Evolutionary conservation across 2,329 filamentous ascomycete species (phyloP).

Genomic region (Fusarium buharicum): DNA sequence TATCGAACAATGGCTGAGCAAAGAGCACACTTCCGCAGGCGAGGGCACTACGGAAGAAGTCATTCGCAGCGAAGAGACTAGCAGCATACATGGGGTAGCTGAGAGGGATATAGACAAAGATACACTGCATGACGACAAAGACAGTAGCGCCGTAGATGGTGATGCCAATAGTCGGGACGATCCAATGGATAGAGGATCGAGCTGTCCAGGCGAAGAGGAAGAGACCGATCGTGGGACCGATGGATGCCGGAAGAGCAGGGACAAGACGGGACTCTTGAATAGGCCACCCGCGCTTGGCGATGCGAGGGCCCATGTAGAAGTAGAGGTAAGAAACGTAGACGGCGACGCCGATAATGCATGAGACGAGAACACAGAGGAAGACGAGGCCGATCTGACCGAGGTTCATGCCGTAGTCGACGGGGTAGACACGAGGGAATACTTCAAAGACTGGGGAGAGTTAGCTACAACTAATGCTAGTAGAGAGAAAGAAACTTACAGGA

Average conservation of each 20-base stretch:
- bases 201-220: constrained; percentile 71
- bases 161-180: constrained; percentile 67
- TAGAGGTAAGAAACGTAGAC: constrained; percentile 63
- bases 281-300: constrained; percentile 60
- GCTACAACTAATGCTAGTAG: background rate
- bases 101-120: constrained; percentile 69
- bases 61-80: constrained; percentile 69
- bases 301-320: constrained; percentile 62
- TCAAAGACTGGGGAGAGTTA: constrained; percentile 61
- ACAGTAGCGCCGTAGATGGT: constrained; percentile 62
- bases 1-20: constrained; percentile 66
- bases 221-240: constrained; percentile 67
- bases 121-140: constrained; percentile 68
- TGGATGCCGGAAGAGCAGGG: constrained; percentile 63
- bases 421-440: constrained; percentile 73
- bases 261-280: constrained; percentile 64
- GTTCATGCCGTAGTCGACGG: constrained; percentile 67
- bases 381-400: constrained; percentile 67
- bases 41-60: constrained; percentile 67
- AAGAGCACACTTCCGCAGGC: constrained; percentile 71
- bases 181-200: constrained; percentile 62
- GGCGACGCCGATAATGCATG: constrained; percentile 62
- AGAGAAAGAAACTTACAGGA: constrained; percentile 52
- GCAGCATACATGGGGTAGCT: constrained; percentile 67
- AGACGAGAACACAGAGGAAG: constrained; percentile 69